Conservation (phyloP, 2,329 filamentous ascomycete genomes). For the Beauveria sp. region DNA sequence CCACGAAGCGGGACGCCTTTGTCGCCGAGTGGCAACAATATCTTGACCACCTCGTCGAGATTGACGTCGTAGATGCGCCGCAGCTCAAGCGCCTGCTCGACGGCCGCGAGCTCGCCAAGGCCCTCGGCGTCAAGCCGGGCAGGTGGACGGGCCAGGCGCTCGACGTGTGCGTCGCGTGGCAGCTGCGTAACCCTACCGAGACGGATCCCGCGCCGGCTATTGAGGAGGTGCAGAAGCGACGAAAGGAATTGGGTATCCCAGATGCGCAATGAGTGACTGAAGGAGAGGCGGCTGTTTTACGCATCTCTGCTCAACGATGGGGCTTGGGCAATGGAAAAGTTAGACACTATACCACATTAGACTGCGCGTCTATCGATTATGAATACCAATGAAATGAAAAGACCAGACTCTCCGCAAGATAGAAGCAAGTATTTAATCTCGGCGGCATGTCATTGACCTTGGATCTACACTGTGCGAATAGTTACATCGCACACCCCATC, state of each 20-base stretch:
- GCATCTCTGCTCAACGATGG: background rate
- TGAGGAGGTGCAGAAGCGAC: slow-evolving; percentile 47
- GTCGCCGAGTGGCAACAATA: slow-evolving; percentile 46
- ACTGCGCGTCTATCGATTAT: background rate
- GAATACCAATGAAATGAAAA: background rate
- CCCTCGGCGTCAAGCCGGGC: slow-evolving; percentile 62
- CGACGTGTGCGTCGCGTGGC: slow-evolving; percentile 79
- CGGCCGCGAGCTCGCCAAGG: slow-evolving; percentile 63
- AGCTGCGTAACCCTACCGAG: slow-evolving; percentile 67
- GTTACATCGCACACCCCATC: background rate
- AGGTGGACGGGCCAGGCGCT: slow-evolving; percentile 79
- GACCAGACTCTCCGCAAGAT: background rate
- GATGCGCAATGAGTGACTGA: background rate
- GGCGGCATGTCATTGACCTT: background rate
- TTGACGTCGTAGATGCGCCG: slow-evolving; percentile 51
- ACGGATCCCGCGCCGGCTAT: slow-evolving; percentile 53
- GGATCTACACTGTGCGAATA: background rate
- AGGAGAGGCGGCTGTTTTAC: background rate
- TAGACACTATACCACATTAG: slow-evolving; percentile 1
- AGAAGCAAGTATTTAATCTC: background rate
- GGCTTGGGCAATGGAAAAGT: background rate
- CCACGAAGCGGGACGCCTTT: slow-evolving; percentile 37
- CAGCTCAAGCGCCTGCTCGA: slow-evolving; percentile 60
- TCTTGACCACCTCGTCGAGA: slow-evolving; percentile 44
- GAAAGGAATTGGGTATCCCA: slow-evolving; percentile 43